Percentiles rank a stretch among this genome's conserved stretches.
These are phyloP conservation scores for Teratosphaeria pseudoeucalypti DNA, from an alignment of 2,329 filamentous ascomycete genomes.

Conservation along the genomic window DNA sequence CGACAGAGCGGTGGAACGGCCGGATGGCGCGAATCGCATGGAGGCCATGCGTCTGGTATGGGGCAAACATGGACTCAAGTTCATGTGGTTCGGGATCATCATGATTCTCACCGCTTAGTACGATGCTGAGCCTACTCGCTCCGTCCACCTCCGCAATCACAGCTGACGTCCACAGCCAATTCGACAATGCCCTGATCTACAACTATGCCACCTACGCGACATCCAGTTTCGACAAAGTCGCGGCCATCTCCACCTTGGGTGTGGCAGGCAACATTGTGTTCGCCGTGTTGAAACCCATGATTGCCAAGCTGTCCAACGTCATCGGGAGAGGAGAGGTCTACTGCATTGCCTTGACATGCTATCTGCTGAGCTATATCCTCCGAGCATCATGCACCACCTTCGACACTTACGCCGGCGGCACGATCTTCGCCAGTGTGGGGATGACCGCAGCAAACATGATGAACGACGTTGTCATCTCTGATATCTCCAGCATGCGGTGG, in stretches of 20 bases:
- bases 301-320: conserved; percentile 35
- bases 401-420: conserved; percentile 29
- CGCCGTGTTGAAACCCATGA: conserved; percentile 31
- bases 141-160: neutral
- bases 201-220: conserved; percentile 32
- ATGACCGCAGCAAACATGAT: conserved; percentile 32
- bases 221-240: conserved; percentile 27
- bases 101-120: neutral
- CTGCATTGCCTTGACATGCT: conserved; percentile 24
- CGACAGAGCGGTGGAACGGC: neutral
- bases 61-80: neutral
- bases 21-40: neutral
- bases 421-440: conserved; percentile 28
- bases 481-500: conserved; percentile 32
- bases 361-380: conserved; percentile 30
- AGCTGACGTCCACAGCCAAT: conserved; percentile 16
- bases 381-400: conserved; percentile 28
- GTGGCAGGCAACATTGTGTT: conserved; percentile 30
- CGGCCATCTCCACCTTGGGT: conserved; percentile 16
- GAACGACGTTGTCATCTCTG: conserved; percentile 33
- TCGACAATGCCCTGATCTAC: conserved; percentile 29
- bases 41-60: neutral
- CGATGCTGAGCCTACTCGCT: too few relatives aligned
- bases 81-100: conserved; percentile 1
- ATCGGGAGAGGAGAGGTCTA: conserved; percentile 32